Percentiles rank a stretch among this genome's conserved stretches.
These are phyloP conservation scores for Fusarium pseudocircinatum DNA, from an alignment of 2,329 filamentous ascomycete genomes.

Conservation along the genomic window DNA sequence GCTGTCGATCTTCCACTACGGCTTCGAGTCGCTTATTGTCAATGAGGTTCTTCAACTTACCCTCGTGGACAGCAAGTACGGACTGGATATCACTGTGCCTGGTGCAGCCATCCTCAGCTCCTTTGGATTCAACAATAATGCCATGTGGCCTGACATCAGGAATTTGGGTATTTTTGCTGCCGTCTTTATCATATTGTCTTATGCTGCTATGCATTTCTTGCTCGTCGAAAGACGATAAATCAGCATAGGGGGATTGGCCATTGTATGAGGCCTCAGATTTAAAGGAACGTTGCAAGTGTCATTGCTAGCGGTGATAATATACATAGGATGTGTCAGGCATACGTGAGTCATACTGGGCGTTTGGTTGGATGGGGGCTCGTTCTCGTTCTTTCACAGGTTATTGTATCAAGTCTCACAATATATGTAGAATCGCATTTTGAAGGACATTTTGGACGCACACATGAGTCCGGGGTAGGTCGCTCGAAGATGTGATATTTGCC, in stretches of 20 bases:
- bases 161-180: conserved; percentile 85
- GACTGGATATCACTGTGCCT: conserved; percentile 94
- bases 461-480: background rate
- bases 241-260: conserved; percentile 2
- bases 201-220: conserved; percentile 90
- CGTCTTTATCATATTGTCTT: conserved; percentile 87
- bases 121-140: conserved; percentile 91
- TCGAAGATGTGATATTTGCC: conserved; percentile 27
- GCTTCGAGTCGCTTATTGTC: conserved; percentile 94
- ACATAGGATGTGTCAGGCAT: background rate
- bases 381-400: background rate
- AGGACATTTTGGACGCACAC: background rate
- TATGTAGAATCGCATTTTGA: background rate
- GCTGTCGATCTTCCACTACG: conserved; percentile 98
- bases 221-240: conserved; percentile 80
- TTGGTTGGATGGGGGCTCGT: conserved; percentile 17
- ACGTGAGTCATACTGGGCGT: conserved; percentile 22
- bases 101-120: conserved; percentile 93
- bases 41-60: conserved; percentile 94
- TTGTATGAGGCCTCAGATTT: conserved; percentile 1
- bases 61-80: conserved; percentile 93
- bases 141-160: conserved; percentile 84
- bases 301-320: background rate
- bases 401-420: conserved; percentile 6
- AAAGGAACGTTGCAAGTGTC: background rate